Evolutionary conservation across 257 asterid genomes (phyloP), one percentile per base, ranked within the genome.

Genomic region (Solanum gandarillasii): DNA sequence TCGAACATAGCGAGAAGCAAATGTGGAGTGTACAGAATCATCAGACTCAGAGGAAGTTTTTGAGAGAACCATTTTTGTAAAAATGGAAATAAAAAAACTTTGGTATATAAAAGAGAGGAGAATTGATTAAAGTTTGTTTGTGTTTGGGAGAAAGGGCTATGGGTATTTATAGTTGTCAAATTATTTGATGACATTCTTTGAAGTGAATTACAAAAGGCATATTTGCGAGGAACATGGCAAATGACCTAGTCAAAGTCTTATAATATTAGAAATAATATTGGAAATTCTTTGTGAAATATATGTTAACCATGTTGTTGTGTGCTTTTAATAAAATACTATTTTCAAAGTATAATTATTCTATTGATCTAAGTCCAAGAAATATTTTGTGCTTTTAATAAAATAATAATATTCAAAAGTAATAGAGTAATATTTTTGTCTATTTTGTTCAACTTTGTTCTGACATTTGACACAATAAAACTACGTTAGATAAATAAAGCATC

Each of bases 1-100:
- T 70, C 90, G 87, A 18, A 88, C 90, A 38, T 88, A 88, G 36
- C 91, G 90, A 43, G 91, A 88, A 20, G 89, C 90, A 14, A 90
- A 90, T 7, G 89, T 71, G 6, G 90, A 86, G 20, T 83, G 75
- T 9, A 83, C 9, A 5, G 91, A 88, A 39, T 60, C 91, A 74
- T 90, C 91, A 1, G 88, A 27, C 7, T 72, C 82, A 6, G 79
- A 88, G 3, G 86, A 36, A 2, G 62, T 73, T 72, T 86, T 73
- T 1, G 90, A 82, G 3, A 90, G 87, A 82, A 72, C 90, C 91
- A 90, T 90, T 21, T 23, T 58, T 35, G 58, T 8, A 3, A 87
- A 27, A 25, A 60, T 39, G 27, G 10, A 68, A 46, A 43, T 14
- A 65, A 55, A 6, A 18, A 18, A 55, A 55, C n/a, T 55, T 55